These are phyloP conservation scores for Calonectria hawksworthii DNA, from an alignment of 2,329 filamentous ascomycete genomes.

Conservation along the genomic window DNA sequence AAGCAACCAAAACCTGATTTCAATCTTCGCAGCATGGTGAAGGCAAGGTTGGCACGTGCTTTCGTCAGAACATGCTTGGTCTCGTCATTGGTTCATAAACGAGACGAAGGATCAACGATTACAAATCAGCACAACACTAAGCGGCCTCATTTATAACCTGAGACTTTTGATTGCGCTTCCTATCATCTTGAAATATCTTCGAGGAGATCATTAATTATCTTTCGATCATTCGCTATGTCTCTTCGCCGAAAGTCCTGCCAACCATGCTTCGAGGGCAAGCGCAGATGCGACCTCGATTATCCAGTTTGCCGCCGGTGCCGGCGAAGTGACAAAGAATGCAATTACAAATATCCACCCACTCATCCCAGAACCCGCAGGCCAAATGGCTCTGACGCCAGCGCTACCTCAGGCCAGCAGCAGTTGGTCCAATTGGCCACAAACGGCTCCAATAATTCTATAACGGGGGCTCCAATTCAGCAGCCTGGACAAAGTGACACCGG, in stretches of 20 bases:
- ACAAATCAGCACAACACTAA: not conserved
- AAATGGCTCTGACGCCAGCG: too few species aligned
- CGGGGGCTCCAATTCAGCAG: not conserved
- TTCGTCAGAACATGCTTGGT: too few species aligned
- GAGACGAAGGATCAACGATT: not conserved
- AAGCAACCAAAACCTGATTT: too few species aligned
- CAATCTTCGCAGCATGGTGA: too few species aligned
- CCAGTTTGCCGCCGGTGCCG: not conserved
- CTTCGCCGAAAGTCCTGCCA: not conserved
- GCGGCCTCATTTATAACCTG: not conserved
- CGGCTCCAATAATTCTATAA: too few species aligned
- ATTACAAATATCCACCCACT: not conserved
- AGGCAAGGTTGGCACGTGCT: too few species aligned
- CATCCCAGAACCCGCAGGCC: not conserved
- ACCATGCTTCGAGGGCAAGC: not conserved
- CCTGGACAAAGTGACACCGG: not conserved
- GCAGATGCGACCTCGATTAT: not conserved
- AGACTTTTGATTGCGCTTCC: not conserved
- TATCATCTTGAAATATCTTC: too few species aligned
- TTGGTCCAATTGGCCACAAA: too few species aligned
- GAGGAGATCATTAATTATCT: not conserved
- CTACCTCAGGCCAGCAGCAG: not conserved
- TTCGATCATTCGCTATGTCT: not conserved
- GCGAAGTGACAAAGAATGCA: not conserved
- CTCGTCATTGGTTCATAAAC: not conserved